Percentiles rank a stretch among this genome's conserved stretches.
phyloP scores from a whole-genome alignment of 495 filamentous ascomycete species.

The Apiosordaria backusii region DNA sequence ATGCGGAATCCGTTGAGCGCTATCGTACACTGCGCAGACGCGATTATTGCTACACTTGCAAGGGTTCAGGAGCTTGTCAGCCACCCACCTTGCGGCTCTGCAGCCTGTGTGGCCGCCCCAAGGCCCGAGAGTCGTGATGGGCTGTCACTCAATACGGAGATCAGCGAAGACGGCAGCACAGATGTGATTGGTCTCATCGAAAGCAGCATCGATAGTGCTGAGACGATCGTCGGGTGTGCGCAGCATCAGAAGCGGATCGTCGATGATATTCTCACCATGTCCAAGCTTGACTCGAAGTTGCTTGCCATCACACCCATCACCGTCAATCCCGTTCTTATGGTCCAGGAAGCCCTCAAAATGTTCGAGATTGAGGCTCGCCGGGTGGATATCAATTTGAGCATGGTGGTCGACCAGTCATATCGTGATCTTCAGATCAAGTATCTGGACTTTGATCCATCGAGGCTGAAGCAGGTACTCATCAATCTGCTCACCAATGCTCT shows the following conservation, averaged over 20 bases:
- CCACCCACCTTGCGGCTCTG: slow-evolving; percentile 3
- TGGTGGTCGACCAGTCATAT: slow-evolving; percentile 57
- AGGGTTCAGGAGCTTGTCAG: slow-evolving; percentile 31
- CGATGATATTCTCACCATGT: slow-evolving; percentile 73
- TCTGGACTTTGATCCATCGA: slow-evolving; percentile 65
- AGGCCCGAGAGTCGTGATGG: neutral
- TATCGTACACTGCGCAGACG: slow-evolving; percentile 67
- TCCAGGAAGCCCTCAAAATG: slow-evolving; percentile 63
- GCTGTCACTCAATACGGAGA: neutral
- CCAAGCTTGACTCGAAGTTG: slow-evolving; percentile 72
- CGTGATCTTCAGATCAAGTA: slow-evolving; percentile 54
- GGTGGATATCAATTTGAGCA: slow-evolving; percentile 61
- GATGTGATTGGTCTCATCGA: slow-evolving; percentile 41
- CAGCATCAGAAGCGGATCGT: slow-evolving; percentile 78
- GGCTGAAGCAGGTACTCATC: slow-evolving; percentile 69
- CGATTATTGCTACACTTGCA: slow-evolving; percentile 34
- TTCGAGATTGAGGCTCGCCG: slow-evolving; percentile 67
- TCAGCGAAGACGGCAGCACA: slow-evolving; percentile 11
- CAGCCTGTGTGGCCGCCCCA: neutral
- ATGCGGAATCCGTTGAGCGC: slow-evolving; percentile 73
- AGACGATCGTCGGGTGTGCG: slow-evolving; percentile 72
- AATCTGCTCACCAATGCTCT: slow-evolving; percentile 71
- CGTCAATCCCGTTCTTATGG: slow-evolving; percentile 59
- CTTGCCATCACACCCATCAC: slow-evolving; percentile 64
- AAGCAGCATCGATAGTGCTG: slow-evolving; percentile 61